Percentiles rank a stretch among this genome's conserved stretches.
phyloP scores from a whole-genome alignment of 371 early-diverging fungal species.

The Mucor lusitanicus region DNA sequence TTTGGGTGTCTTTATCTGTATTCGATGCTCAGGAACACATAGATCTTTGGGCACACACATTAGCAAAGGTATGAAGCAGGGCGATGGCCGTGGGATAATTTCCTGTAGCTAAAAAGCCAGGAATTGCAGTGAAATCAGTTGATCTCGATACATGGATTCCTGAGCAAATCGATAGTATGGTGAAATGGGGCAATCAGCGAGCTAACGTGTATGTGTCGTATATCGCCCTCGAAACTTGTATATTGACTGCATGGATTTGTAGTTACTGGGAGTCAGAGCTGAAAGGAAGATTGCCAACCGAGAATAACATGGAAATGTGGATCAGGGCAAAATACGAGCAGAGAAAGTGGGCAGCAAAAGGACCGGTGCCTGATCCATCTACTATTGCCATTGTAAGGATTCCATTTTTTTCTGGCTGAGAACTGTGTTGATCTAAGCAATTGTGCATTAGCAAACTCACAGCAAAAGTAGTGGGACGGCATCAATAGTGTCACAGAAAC shows the following conservation, averaged over 20 bases:
- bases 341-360: conserved; percentile 53
- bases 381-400: background rate
- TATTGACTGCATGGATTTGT: background rate
- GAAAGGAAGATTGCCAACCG: conserved; percentile 48
- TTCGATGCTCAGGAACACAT: conserved; percentile 78
- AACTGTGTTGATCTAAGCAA: background rate
- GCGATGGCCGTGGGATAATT: background rate
- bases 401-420: background rate
- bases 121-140: conserved; percentile 78
- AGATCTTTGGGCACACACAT: conserved; percentile 79
- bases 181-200: conserved; percentile 73
- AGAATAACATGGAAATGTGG: conserved; percentile 77
- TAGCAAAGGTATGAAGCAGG: conserved; percentile 60
- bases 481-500: background rate
- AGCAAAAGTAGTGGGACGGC: background rate
- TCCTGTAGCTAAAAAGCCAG: background rate
- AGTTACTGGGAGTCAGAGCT: conserved; percentile 63
- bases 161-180: conserved; percentile 77
- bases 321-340: conserved; percentile 85
- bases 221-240: background rate
- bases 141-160: conserved; percentile 81
- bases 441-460: background rate
- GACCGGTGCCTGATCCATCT: background rate
- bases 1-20: conserved; percentile 79
- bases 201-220: conserved; percentile 48